A percentile compares a stretch with the other conserved stretches of the same genome.
These are phyloP conservation scores for Lablab purpureus DNA, from an alignment of 306 rosid genomes.

Conservation along the genomic window DNA sequence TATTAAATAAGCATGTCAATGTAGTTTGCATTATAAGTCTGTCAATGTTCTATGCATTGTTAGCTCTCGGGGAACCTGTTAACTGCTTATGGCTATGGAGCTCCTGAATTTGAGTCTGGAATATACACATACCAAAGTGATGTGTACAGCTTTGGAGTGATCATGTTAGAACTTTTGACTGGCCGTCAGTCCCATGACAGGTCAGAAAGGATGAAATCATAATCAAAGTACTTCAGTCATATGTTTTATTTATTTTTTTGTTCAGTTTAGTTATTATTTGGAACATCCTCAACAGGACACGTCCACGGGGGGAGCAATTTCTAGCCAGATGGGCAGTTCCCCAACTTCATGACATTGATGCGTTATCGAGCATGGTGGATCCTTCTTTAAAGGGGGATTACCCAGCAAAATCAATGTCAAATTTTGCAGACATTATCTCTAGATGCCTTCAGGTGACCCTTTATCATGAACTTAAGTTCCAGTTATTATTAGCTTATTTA, in stretches of 20 bases:
- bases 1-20: slow-evolving; percentile 6
- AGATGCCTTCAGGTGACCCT: slow-evolving; percentile 85
- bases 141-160: slow-evolving; percentile 94
- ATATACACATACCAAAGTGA: slow-evolving; percentile 83
- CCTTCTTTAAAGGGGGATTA: slow-evolving; percentile 76
- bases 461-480: slow-evolving; percentile 25
- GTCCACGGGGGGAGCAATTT: slow-evolving; percentile 83
- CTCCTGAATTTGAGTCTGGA: slow-evolving; percentile 97
- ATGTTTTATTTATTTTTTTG: slow-evolving; percentile 1
- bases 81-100: slow-evolving; percentile 88
- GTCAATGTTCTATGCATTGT: slow-evolving; percentile 32
- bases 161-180: slow-evolving; percentile 92
- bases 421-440: slow-evolving; percentile 88
- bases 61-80: slow-evolving; percentile 91
- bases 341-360: slow-evolving; percentile 95
- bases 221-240: neutral
- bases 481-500: neutral
- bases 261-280: slow-evolving; percentile 13
- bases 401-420: slow-evolving; percentile 88
- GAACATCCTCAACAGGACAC: slow-evolving; percentile 54
- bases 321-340: slow-evolving; percentile 94
- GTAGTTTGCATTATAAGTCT: slow-evolving; percentile 34
- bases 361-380: slow-evolving; percentile 94
- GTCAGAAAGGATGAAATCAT: slow-evolving; percentile 47
- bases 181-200: slow-evolving; percentile 92